Evolutionary conservation across 2,329 filamentous ascomycete species (phyloP).

Genomic region (Neonectria sp.): DNA sequence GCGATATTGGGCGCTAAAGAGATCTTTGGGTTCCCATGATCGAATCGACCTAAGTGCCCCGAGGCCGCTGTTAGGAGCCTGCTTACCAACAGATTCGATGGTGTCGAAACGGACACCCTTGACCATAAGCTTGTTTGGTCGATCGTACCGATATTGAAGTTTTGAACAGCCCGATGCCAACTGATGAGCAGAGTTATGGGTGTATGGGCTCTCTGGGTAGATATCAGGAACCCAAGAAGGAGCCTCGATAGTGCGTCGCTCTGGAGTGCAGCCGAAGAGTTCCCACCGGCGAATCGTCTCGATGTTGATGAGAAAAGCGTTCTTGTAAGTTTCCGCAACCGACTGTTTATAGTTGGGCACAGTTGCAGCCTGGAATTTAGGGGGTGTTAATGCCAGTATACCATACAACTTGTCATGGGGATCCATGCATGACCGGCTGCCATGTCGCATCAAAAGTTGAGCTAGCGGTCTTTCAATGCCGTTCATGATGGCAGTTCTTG

Average conservation of each 20-base stretch:
- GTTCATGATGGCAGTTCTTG: constrained; percentile 4
- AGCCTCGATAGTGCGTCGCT: background rate
- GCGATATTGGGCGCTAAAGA: constrained; percentile 8
- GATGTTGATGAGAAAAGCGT: constrained; percentile 12
- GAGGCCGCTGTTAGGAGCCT: background rate
- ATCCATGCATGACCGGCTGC: constrained; percentile 7
- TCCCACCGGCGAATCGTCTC: constrained; percentile 16
- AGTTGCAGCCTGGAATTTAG: constrained; percentile 1
- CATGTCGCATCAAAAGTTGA: background rate
- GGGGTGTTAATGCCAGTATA: constrained; percentile 12
- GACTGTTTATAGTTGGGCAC: constrained; percentile 9
- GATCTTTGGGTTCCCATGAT: constrained; percentile 15
- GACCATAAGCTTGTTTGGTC: background rate
- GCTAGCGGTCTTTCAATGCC: background rate
- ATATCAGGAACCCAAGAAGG: constrained; percentile 20
- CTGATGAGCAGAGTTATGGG: background rate
- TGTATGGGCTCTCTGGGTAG: background rate
- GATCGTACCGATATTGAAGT: background rate
- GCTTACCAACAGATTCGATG: background rate
- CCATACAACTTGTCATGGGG: constrained; percentile 27
- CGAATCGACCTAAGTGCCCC: constrained; percentile 8
- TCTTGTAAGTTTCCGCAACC: constrained; percentile 4
- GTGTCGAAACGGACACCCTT: constrained; percentile 9
- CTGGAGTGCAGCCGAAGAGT: constrained; percentile 10
- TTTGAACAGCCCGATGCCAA: constrained; percentile 6